Evolutionary conservation across 805 yeast genomes (phyloP).

Genomic region (Candida maris): DNA sequence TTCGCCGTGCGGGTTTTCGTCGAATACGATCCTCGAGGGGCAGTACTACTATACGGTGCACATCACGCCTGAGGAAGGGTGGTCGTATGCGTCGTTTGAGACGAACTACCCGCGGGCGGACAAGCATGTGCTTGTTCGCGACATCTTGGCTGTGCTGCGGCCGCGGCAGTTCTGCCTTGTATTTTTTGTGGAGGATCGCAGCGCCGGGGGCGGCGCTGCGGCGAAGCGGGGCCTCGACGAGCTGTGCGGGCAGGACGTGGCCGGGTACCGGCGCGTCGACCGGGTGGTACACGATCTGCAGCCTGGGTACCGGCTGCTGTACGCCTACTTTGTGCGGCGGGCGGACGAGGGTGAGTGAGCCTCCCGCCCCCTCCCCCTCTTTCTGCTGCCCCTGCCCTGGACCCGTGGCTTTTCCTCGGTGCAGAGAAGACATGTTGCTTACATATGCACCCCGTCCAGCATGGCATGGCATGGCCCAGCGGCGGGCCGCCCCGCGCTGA

Average conservation of each 20-base stretch:
- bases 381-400: too few species aligned
- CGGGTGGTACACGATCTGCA: slow-evolving; percentile 70
- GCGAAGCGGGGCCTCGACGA: slow-evolving; percentile 20
- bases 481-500: too few species aligned
- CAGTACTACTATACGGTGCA: slow-evolving; percentile 75
- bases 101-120: slow-evolving; percentile 63
- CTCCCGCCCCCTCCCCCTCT: too few species aligned
- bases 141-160: slow-evolving; percentile 59
- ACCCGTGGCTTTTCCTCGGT: too few species aligned
- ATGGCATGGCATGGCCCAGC: too few species aligned
- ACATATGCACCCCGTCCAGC: too few species aligned
- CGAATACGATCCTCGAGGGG: slow-evolving; percentile 69
- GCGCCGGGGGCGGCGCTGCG: background rate
- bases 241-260: slow-evolving; percentile 33
- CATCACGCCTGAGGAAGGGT: slow-evolving; percentile 89
- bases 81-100: slow-evolving; percentile 96
- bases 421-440: too few species aligned
- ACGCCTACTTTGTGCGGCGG: slow-evolving; percentile 66
- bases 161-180: slow-evolving; percentile 70
- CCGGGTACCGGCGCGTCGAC: slow-evolving; percentile 60
- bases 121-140: slow-evolving; percentile 53
- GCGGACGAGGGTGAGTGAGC: too few species aligned
- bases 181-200: slow-evolving; percentile 21
- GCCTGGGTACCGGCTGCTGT: slow-evolving; percentile 64
- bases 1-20: slow-evolving; percentile 92